Base-by-base conservation (phyloP, 2,329 filamentous ascomycete species). In the Clarireedia hainanense region DNA sequence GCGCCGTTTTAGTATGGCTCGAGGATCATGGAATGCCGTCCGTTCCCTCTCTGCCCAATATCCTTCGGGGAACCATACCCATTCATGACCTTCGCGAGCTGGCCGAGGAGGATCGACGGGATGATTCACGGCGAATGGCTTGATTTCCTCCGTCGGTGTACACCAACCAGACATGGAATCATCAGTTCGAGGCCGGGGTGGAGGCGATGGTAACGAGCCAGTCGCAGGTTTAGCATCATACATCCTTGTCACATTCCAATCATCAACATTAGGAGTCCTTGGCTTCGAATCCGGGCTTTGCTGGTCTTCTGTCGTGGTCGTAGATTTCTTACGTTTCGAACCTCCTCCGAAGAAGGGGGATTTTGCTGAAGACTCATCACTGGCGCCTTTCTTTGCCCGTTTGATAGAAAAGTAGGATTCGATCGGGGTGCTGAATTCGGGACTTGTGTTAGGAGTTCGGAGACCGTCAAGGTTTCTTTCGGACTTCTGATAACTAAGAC, bases 41-140 rank as follows among this genome's bases (percentile, higher is more conserved):
- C 69, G 60, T 59, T 75, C 71, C n/a, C 80, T 73, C 67, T 83
- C 80, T n/a, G 80, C 80, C 80, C 80, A 83, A 65, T 81, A 84
- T 5, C 80, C 80, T 51, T 76, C 77, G 1, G 80, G 80, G 64
- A 80, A 83, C 80, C 80, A 83, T 24, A 83, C 80, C 80, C 79
- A 84, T 70, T 84, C 80, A 63, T 69, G 74, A 42, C 80, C 80
- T 46, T 76, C 73, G 49, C 69, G 76, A 52, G 80, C 70, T n/a
- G 77, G 74, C 2, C 80, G 75, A 24, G 80, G 80, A 2, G 80
- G 80, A 55, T 83, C 79, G 50, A 55, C 56, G 6, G 57, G 49
- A 17, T 50, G 47, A 56, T 51, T 15, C 48, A 55, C n/a, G 15
- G 36, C 39, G 36, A 24, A 6, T 42, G 39, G 5, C 39, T 9